phyloP scores from a whole-genome alignment of 2,329 filamentous ascomycete species.

The Juglanconis juglandina region DNA sequence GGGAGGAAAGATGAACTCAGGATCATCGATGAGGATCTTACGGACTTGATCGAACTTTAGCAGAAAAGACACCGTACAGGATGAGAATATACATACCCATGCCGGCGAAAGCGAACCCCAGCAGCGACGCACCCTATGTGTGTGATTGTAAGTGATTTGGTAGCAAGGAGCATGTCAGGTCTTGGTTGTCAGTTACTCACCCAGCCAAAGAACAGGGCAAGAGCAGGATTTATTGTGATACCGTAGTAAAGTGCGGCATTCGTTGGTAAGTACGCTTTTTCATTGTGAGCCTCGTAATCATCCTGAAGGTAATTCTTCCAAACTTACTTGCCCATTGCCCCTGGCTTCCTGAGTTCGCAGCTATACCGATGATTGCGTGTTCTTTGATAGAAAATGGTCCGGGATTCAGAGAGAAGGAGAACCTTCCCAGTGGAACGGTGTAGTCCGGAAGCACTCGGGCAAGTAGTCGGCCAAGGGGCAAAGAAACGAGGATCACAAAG shows the following conservation, averaged over 20 bases:
- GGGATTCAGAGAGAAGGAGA: conserved; percentile 21
- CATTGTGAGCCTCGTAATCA: background rate
- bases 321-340: conserved; percentile 19
- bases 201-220: conserved; percentile 21
- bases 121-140: conserved; percentile 17
- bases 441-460: conserved; percentile 19
- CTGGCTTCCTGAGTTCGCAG: conserved; percentile 20
- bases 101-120: conserved; percentile 20
- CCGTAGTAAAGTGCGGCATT: conserved; percentile 21
- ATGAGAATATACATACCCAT: conserved; percentile 13
- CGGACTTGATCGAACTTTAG: conserved; percentile 13
- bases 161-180: background rate
- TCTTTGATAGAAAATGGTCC: conserved; percentile 22
- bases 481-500: conserved; percentile 22
- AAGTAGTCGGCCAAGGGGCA: conserved; percentile 19
- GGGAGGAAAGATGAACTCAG: conserved; percentile 21
- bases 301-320: background rate
- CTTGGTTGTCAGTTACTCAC: background rate
- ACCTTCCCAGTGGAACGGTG: conserved; percentile 12
- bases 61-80: background rate
- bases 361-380: conserved; percentile 23
- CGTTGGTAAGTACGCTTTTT: conserved; percentile 12
- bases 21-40: conserved; percentile 21
- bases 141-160: background rate
- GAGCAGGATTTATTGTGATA: conserved; percentile 20